Base-by-base conservation (phyloP, 2,329 filamentous ascomycete genomes). In the Aspergillus clavatus region DNA sequence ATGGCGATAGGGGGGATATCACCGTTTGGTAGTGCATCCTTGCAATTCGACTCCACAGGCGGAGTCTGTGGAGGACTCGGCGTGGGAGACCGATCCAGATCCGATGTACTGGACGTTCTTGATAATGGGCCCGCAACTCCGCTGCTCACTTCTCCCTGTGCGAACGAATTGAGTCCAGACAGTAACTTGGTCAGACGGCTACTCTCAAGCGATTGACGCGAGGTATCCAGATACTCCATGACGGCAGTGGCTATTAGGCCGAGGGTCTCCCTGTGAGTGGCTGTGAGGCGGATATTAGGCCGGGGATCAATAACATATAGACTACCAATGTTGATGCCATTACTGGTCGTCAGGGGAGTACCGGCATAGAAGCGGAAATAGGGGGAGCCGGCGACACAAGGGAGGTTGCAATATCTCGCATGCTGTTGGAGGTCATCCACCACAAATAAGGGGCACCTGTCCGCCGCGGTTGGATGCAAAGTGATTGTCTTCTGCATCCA, bases 391-490 rank as follows among this genome's bases (percentile, higher is more conserved):
- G 49, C 44, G 19, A 64, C 59, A 40, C 60, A 61, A 7, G 59
- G 56, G n/a, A 62, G 50, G 2, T 52, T 33, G 18, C 53, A 51
- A 42, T 59, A 72, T 11, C 62, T 60, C 5, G 63, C 60, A 16
- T 66, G 57, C 38, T 49, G 44, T 43, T 59, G 14, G 50, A 71
- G 48, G 54, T 70, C 69, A 14, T 52, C 41, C 7, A 65, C 56
- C 5, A 57, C 47, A 37, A 61, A 63, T 31, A 56, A 52, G 14
- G 58, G 51, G 38, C 48, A 47, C 11, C 29, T 36, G 14, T 47
- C 45, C 19, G 43, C 43, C 3, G 36, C 12, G 10, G 38, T 33
- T 12, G 54, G 23, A 12, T 43, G 37, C 31, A 58, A 35, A 12
- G 50, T 40, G 18, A 60, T 46, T 2, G 55, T 58, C 38, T 48